phyloP scores from a whole-genome alignment of 2,329 filamentous ascomycete species.

The Ophiostoma populinum region DNA sequence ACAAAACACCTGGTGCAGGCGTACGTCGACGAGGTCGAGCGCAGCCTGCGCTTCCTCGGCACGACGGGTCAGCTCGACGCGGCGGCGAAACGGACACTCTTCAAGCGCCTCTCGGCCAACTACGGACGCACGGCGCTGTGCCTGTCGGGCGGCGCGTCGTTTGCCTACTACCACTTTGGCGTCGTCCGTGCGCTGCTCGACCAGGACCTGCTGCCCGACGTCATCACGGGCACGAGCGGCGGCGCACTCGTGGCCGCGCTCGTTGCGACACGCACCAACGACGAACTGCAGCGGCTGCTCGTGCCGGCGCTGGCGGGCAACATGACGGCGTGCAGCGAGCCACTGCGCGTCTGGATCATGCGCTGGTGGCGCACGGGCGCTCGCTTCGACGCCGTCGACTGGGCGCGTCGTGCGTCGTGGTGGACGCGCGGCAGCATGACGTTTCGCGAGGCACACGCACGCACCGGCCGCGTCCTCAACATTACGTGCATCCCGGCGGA shows the following conservation, averaged over 20 bases:
- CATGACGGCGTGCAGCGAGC: conserved; percentile 74
- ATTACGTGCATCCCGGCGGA: conserved; percentile 92
- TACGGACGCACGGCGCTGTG: conserved; percentile 86
- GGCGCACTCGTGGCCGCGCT: conserved; percentile 80
- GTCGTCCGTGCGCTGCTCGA: conserved; percentile 82
- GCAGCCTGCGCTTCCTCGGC: conserved; percentile 48
- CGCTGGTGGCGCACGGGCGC: conserved; percentile 90
- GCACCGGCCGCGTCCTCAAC: conserved; percentile 87
- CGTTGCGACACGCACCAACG: conserved; percentile 76
- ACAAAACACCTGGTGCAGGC: conserved; percentile 90
- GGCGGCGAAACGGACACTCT: conserved; percentile 63
- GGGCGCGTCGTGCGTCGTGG: conserved; percentile 75
- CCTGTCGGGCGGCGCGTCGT: conserved; percentile 80
- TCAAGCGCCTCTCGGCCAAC: conserved; percentile 80
- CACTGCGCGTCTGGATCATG: conserved; percentile 54
- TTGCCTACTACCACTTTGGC: conserved; percentile 94
- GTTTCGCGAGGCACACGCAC: conserved; percentile 84
- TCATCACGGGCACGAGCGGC: conserved; percentile 92
- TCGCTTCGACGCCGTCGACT: conserved; percentile 83
- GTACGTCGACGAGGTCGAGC: conserved; percentile 71
- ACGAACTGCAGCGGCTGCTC: conserved; percentile 70
- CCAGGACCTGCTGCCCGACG: conserved; percentile 68
- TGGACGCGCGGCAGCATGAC: conserved; percentile 84
- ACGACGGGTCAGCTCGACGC: conserved; percentile 47
- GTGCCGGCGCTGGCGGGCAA: conserved; percentile 72